Evolutionary conservation across 331 rosid genomes (phyloP).

Genomic region (Telfairia occidentalis): DNA sequence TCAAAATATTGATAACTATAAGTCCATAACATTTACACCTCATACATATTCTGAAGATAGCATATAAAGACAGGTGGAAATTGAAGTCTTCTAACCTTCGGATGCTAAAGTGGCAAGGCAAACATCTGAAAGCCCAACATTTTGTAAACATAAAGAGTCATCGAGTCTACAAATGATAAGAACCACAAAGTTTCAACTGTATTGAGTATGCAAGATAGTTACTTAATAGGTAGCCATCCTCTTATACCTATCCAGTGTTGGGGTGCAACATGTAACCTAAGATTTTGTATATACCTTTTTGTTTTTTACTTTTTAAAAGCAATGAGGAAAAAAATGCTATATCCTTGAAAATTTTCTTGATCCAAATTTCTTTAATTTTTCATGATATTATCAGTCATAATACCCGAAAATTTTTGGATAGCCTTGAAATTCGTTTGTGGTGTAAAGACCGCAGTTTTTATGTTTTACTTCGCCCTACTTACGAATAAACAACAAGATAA

Average conservation of each 20-base stretch:
- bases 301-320: background rate
- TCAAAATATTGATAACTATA: background rate
- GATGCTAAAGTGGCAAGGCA: constrained; percentile 72
- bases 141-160: constrained; percentile 58
- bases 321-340: background rate
- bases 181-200: constrained; percentile 1
- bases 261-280: background rate
- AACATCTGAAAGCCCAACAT: constrained; percentile 72
- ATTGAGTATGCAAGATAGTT: background rate
- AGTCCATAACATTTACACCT: background rate
- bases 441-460: background rate
- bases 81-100: constrained; percentile 39
- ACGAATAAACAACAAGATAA: background rate
- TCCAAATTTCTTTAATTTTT: background rate
- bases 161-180: constrained; percentile 50
- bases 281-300: background rate
- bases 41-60: background rate
- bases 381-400: no score
- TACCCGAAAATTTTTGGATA: no score
- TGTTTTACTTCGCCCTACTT: background rate
- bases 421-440: background rate
- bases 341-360: background rate
- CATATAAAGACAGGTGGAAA: background rate
- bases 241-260: background rate
- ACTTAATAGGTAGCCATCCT: background rate